Conservation (phyloP, 2,329 filamentous ascomycete species). For the Microcyclospora tardicrescens region DNA sequence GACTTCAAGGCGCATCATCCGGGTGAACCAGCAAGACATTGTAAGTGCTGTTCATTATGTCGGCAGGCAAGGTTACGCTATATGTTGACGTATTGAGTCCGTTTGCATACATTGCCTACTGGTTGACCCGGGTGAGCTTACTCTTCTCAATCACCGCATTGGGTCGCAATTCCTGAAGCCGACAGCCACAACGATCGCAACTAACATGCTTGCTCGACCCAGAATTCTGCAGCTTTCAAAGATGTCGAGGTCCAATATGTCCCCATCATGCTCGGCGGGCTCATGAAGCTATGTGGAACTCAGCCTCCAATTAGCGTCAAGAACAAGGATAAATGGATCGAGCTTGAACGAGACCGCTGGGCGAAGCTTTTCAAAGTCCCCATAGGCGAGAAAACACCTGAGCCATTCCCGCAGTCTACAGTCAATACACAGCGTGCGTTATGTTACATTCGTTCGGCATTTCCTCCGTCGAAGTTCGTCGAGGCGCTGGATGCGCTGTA, state of each 20-base stretch:
- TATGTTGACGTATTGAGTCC: constrained; percentile 48
- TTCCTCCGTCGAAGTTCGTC: constrained; percentile 24
- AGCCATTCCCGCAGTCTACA: constrained; percentile 42
- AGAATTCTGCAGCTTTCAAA: constrained; percentile 45
- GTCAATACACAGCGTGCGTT: constrained; percentile 40
- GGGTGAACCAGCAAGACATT: no score
- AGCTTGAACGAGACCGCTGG: constrained; percentile 42
- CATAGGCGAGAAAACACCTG: constrained; percentile 31
- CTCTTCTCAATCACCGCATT: not conserved
- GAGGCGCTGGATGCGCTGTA: constrained; percentile 30
- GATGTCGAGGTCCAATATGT: constrained; percentile 42
- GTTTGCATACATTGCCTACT: constrained; percentile 48
- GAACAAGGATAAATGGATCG: constrained; percentile 49
- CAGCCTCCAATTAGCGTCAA: constrained; percentile 42
- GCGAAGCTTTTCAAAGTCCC: constrained; percentile 42
- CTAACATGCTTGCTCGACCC: not conserved
- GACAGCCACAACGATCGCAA: not conserved
- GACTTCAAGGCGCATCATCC: no score
- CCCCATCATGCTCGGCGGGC: constrained; percentile 46
- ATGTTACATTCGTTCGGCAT: constrained; percentile 30
- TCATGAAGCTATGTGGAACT: constrained; percentile 46
- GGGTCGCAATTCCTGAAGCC: no score
- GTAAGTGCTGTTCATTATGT: constrained; percentile 22
- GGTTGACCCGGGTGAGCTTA: constrained; percentile 37
- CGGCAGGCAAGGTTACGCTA: constrained; percentile 39